Evolutionary conservation across 108 stramenopile species (phyloP), one percentile per base, ranked within the genome.

Genomic region (Chaetoceros muelleri): DNA sequence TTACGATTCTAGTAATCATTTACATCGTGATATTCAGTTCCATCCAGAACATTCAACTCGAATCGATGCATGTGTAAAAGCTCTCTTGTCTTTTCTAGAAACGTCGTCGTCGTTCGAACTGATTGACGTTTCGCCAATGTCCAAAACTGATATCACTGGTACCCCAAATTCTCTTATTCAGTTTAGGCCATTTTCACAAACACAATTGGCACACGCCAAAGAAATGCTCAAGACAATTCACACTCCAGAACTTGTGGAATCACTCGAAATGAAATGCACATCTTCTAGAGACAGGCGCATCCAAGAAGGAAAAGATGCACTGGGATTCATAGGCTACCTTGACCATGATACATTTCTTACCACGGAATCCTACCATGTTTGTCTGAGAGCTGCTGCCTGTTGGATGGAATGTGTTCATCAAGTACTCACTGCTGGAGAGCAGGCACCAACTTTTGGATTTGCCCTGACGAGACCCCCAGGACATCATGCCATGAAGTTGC

Each of bases 381-480:
- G 74, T 29, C 63, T 80, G 44, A 66, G 79, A 5, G 79, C 74
- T 29, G 60, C 70, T 23, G 70, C 74, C 0, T 52, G 67, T 13
- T 80, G 79, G 79, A 72, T 80, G 31, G 58, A 67, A 24, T 71
- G 71, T 22, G 65, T 75, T 1, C 67, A 80, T 40, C 5, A 10
- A 26, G 25, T 51, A 26, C 23, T 46, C 13, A 60, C 3, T 24
- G 34, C 5, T 21, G 23, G 21, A 13, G 20, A 19, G 8, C 1
- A 10, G 21, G 16, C 28, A 24, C 28, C 26, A 30, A 21, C 22
- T 26, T 23, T 28, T 24, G 55, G 70, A n/a, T 63, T 76, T 51
- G 77, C 77, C 8, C 58, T 84, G 44, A 76, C 73, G 2, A 60
- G 82, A 44, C 82, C 82, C n/a, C 82, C 82, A 7, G 82, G 82